Evolutionary conservation across 139 green algal genomes (phyloP).

Genomic region (Tetradesmus lagerheimii): DNA sequence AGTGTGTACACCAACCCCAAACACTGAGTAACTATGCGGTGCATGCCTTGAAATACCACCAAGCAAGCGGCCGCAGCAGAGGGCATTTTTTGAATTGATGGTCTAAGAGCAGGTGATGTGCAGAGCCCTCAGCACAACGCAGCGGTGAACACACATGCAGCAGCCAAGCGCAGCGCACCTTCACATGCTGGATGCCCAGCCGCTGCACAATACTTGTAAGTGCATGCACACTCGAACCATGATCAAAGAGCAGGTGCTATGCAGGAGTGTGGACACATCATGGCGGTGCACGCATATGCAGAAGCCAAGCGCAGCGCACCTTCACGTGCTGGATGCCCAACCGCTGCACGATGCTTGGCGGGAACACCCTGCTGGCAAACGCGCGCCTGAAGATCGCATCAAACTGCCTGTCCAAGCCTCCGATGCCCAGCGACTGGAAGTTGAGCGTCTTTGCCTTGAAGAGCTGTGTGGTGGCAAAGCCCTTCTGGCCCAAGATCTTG

Average conservation of each 20-base stretch:
- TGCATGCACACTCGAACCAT: not conserved
- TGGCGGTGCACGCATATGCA: no score
- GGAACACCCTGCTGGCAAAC: slow-evolving; percentile 97
- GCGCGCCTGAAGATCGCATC: slow-evolving; percentile 97
- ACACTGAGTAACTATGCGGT: no score
- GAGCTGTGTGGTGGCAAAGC: slow-evolving; percentile 83
- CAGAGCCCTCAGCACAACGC: no score
- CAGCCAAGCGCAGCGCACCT: slow-evolving; percentile 68
- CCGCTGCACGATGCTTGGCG: slow-evolving; percentile 86
- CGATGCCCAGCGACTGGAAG: slow-evolving; percentile 98
- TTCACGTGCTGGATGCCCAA: slow-evolving; percentile 98
- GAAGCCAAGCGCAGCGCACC: slow-evolving; percentile 60
- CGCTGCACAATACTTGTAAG: slow-evolving; percentile 86
- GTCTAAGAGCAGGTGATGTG: no score
- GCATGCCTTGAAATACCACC: no score
- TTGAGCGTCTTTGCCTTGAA: slow-evolving; percentile 97
- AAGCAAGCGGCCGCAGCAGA: no score
- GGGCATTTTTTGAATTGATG: no score
- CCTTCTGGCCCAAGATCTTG: slow-evolving; percentile 86
- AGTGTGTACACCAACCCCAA: no score
- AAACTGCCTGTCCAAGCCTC: slow-evolving; percentile 97
- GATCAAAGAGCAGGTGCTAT: no score
- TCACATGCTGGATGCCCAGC: slow-evolving; percentile 97
- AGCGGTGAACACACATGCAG: not conserved
- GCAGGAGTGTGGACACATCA: no score